Percentiles rank a stretch among this genome's conserved stretches.
Evolutionary conservation across 805 yeast species (phyloP).

Genomic region (Pichia phayaonensis): DNA sequence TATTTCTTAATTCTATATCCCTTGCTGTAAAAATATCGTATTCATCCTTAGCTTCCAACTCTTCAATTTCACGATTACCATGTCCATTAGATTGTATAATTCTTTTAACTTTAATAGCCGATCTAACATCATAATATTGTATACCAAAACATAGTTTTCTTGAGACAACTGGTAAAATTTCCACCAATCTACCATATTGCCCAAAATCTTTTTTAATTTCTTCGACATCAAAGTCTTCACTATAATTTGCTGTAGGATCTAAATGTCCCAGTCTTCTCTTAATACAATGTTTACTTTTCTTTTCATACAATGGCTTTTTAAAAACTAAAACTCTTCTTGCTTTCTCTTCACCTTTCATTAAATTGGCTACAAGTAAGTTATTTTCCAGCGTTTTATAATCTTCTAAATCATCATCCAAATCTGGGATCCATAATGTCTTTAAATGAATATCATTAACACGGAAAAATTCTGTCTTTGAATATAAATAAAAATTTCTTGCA

Average conservation of each 20-base stretch:
- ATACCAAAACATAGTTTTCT: constrained; percentile 54
- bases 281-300: constrained; percentile 13
- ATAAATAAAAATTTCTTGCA: constrained; percentile 48
- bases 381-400: constrained; percentile 8
- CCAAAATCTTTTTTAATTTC: constrained; percentile 43
- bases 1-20: constrained; percentile 14
- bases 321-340: constrained; percentile 52
- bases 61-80: neutral
- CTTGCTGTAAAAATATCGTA: neutral
- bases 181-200: constrained; percentile 52
- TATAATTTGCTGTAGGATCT: constrained; percentile 34
- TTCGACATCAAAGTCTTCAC: constrained; percentile 38
- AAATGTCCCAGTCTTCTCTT: constrained; percentile 31
- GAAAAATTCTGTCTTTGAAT: constrained; percentile 45
- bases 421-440: constrained; percentile 39
- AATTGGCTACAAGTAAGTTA: constrained; percentile 1
- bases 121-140: constrained; percentile 48
- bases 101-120: constrained; percentile 53
- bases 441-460: constrained; percentile 49
- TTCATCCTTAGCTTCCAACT: neutral
- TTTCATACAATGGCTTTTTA: constrained; percentile 30
- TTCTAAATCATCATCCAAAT: constrained; percentile 3
- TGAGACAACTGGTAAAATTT: constrained; percentile 60
- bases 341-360: constrained; percentile 30
- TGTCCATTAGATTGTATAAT: constrained; percentile 26